phyloP scores from a whole-genome alignment of 768 basidiomycete species.

The Tricholoma sp. region DNA sequence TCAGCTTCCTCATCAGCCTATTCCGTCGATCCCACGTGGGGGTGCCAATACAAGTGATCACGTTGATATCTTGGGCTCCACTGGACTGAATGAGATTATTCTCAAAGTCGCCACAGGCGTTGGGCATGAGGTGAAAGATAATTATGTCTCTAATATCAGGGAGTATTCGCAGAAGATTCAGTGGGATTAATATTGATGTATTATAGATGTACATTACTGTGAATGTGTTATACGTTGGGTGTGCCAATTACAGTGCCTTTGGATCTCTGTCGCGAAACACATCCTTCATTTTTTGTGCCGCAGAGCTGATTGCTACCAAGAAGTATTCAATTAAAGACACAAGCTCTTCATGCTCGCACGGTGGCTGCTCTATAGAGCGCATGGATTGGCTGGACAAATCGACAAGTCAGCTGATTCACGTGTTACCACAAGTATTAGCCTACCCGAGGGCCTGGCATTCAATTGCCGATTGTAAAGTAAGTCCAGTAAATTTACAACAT shows the following conservation, averaged over 20 bases:
- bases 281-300: constrained; percentile 14
- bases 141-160: constrained; percentile 70
- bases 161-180: constrained; percentile 68
- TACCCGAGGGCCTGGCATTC: constrained; percentile 11
- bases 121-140: constrained; percentile 65
- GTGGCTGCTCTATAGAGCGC: constrained; percentile 11
- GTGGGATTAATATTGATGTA: constrained; percentile 56
- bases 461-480: constrained; percentile 18
- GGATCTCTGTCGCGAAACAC: constrained; percentile 8
- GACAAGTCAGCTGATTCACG: not conserved
- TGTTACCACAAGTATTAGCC: not conserved
- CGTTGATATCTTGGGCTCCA: constrained; percentile 79
- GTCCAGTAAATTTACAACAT: constrained; percentile 13
- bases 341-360: constrained; percentile 10
- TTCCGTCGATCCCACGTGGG: constrained; percentile 70
- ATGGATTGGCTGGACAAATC: constrained; percentile 15
- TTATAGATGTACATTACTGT: not conserved
- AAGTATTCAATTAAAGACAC: constrained; percentile 19
- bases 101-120: constrained; percentile 84
- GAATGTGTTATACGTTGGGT: not conserved
- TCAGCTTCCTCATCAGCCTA: constrained; percentile 78
- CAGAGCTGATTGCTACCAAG: constrained; percentile 14
- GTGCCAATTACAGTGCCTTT: not conserved
- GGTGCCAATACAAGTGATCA: constrained; percentile 92
- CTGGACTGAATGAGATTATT: constrained; percentile 83